Base-by-base conservation (phyloP, 257 asterid genomes). In the Salvia rosmarinus region DNA sequence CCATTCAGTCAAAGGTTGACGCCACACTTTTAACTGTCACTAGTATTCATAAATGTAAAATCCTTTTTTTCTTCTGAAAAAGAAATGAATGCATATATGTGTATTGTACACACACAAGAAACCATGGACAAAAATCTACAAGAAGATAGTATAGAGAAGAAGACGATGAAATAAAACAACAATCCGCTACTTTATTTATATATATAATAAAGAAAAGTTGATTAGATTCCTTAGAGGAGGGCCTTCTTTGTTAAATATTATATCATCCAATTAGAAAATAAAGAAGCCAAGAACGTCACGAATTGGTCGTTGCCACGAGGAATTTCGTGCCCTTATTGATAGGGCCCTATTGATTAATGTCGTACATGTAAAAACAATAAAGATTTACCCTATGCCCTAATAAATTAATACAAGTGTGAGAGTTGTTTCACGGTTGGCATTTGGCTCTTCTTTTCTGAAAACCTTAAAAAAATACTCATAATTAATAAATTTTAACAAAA, bases 361-460 rank as follows among this genome's bases (percentile, higher is more conserved):
- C 68, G 83, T 88, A 79, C 83, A 66, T 64, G 43, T 54, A 20
- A 64, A 68, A 77, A 61, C 43, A 56, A 14, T 30, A 64, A 16
- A 42, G 14, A 77, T 51, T 30, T 49, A 28, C 19, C 17, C 49
- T 56, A 56, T 17, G 3, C 19, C 32, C 14, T 9, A 64, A 47
- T 23, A 78, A 72, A 56, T 68, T 39, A 70, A 80, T 71, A 44
- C 67, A 57, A 58, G 68, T 35, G 44, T 49, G 57, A 75, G 80
- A 83, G 84, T 81, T 81, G 87, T 77, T 72, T 79, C 85, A 34
- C 62, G 78, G 88, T 80, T 84, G 91, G 87, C 79, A 81, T 76
- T 82, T 82, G 81, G 85, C 81, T 81, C 85, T 83, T 79, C 82
- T 84, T 84, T 82, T 28, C 69, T 80, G 64, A 73, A 82, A 66